Evolutionary conservation across 495 filamentous ascomycete genomes (phyloP), one percentile per base, ranked within the genome.

Genomic region (Antarctomyces pellizariae): DNA sequence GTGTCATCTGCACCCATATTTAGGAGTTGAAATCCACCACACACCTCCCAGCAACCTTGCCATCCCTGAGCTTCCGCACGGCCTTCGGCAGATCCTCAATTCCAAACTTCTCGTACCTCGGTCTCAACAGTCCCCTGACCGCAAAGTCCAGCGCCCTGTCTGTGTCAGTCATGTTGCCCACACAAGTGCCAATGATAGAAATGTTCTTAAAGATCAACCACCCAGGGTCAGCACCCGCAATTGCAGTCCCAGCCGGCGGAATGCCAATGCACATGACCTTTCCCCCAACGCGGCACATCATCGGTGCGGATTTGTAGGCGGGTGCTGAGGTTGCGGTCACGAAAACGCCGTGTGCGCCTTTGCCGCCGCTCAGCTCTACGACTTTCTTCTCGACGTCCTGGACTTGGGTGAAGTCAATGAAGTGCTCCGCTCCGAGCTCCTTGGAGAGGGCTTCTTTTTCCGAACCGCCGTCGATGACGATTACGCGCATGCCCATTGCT

Each of bases 401-500:
- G 1, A 26, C 26, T 18, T 36, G 24, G 9, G 36, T 41, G 32
- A 51, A 46, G 35, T 54, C 51, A 22, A 54, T 36, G 35, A 41
- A 54, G 20, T 40, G 12, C 28, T 54, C 51, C 0, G 47, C 47
- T 5, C 49, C 47, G 19, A 47, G 42, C 24, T 36, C 38, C 12
- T 37, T 22, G 29, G 45, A 49, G 2, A 48, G 30, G 6, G 38
- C 24, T 9, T 33, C 25, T 33, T 49, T 52, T 21, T 48, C 44
- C 10, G 36, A 39, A 7, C 50, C 50, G 10, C 36, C 41, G 31
- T 54, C 50, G 13, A 54, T 28, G 9, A 44, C 47, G 12, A 52
- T 42, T 12, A 46, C 36, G 5, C 48, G 34, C 34, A 48, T 41
- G 17, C 50, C 50, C 49, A 52, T 50, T 2, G 47, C 45, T 20